These are phyloP conservation scores for Cladosporium sp. DNA, from an alignment of 2,329 filamentous ascomycete species.

Conservation along the genomic window DNA sequence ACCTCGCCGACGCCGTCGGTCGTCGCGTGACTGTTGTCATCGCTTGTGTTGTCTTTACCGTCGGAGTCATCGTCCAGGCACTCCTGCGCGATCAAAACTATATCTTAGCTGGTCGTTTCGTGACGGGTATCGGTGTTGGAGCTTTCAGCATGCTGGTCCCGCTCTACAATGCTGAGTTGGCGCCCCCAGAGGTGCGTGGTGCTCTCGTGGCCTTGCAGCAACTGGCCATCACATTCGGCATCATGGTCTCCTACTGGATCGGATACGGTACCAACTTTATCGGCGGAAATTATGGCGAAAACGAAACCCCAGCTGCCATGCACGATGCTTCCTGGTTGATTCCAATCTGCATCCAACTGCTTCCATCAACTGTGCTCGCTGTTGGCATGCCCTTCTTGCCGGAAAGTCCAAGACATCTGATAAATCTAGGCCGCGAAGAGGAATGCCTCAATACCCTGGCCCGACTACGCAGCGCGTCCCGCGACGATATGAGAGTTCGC, in stretches of 20 bases:
- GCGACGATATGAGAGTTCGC: constrained; percentile 62
- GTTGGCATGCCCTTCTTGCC: constrained; percentile 76
- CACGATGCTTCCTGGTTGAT: constrained; percentile 65
- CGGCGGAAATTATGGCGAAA: constrained; percentile 49
- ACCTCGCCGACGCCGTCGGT: constrained; percentile 30
- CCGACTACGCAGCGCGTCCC: constrained; percentile 55
- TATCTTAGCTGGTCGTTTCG: constrained; percentile 65
- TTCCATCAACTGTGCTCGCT: constrained; percentile 60
- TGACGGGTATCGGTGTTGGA: constrained; percentile 65
- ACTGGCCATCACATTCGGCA: constrained; percentile 52
- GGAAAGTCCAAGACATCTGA: constrained; percentile 69
- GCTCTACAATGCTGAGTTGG: constrained; percentile 42
- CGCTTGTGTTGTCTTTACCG: constrained; percentile 15
- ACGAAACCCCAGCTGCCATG: constrained; percentile 30
- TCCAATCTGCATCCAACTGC: constrained; percentile 65
- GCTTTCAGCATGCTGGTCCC: constrained; percentile 60
- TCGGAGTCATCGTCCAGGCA: constrained; percentile 65
- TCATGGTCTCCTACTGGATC: constrained; percentile 31
- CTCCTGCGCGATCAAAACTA: constrained; percentile 53
- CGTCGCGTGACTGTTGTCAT: constrained; percentile 12
- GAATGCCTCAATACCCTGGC: constrained; percentile 63
- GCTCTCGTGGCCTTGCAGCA: constrained; percentile 62
- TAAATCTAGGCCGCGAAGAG: constrained; percentile 64
- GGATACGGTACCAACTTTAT: constrained; percentile 43
- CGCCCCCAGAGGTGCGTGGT: constrained; percentile 57